These are phyloP conservation scores for Eucalyptus viminalis DNA, from an alignment of 345 rosid genomes.

Conservation along the genomic window DNA sequence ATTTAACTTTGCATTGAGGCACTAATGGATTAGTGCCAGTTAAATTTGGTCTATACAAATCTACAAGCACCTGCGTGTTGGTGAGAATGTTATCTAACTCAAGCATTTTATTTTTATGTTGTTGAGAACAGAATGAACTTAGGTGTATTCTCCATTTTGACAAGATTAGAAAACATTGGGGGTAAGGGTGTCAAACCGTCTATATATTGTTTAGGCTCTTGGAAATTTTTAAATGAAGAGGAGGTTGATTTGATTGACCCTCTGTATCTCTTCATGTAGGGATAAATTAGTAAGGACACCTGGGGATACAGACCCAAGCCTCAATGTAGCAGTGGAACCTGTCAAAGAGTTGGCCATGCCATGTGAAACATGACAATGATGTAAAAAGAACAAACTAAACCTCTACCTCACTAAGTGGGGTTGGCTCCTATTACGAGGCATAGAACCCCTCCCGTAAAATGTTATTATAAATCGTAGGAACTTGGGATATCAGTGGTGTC, in stretches of 20 bases:
- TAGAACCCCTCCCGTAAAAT: not conserved
- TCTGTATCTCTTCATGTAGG: not conserved
- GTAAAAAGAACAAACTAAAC: not conserved
- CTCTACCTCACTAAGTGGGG: not conserved
- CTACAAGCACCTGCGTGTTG: not conserved
- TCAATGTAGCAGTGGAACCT: not conserved
- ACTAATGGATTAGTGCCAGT: not conserved
- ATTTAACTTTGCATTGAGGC: not conserved
- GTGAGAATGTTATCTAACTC: not conserved
- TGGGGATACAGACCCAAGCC: not conserved
- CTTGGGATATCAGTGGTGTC: not conserved
- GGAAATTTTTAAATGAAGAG: not conserved
- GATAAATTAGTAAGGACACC: not conserved
- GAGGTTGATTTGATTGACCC: not conserved
- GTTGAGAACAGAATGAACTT: not conserved
- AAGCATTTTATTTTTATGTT: not conserved
- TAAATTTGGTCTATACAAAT: not conserved
- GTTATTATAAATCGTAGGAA: not conserved
- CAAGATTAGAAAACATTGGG: not conserved
- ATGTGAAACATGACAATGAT: not conserved
- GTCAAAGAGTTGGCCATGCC: not conserved
- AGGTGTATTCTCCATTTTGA: not conserved
- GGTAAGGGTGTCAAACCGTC: not conserved
- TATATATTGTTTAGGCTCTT: not conserved
- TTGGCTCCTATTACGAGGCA: not conserved